Evolutionary conservation across 345 rosid species (phyloP).

Genomic region (Corchorus capsularis): DNA sequence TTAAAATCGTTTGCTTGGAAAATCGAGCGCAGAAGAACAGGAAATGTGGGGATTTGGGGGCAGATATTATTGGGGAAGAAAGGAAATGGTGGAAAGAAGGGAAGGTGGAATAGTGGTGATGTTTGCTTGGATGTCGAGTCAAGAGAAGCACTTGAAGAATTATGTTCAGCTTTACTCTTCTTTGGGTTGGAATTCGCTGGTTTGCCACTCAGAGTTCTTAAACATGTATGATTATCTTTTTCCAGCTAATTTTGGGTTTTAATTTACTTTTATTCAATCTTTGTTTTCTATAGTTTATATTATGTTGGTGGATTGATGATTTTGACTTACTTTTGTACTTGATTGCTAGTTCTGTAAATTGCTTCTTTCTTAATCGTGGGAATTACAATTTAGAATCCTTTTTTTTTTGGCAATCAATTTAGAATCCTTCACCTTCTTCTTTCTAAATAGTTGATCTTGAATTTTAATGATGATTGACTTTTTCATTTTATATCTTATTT

Average conservation of each 20-base stretch:
- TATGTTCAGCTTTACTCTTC: slow-evolving; percentile 71
- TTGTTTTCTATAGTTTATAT: background rate
- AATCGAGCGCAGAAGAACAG: slow-evolving; percentile 15
- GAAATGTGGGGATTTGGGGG: slow-evolving; percentile 89
- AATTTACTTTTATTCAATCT: background rate
- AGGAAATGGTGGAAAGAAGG: slow-evolving; percentile 37
- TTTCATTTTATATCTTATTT: background rate
- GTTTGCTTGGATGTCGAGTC: slow-evolving; percentile 89
- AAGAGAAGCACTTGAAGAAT: slow-evolving; percentile 67
- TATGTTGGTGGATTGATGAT: background rate
- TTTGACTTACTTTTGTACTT: background rate
- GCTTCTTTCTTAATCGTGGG: background rate
- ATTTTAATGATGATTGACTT: background rate
- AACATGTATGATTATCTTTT: slow-evolving; percentile 51
- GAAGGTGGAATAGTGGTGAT: slow-evolving; percentile 69
- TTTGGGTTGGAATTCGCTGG: slow-evolving; percentile 69
- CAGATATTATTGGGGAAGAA: slow-evolving; percentile 73
- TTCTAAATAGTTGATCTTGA: background rate
- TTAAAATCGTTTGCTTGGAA: background rate
- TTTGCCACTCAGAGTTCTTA: slow-evolving; percentile 86
- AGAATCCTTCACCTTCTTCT: background rate
- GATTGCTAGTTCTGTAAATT: background rate
- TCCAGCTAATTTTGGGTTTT: background rate
- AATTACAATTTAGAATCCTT: background rate
- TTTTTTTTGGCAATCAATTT: too few species aligned